Percentiles rank a stretch among this genome's conserved stretches.
These are phyloP conservation scores for Suillus placidus DNA, from an alignment of 768 basidiomycete genomes.

Conservation along the genomic window DNA sequence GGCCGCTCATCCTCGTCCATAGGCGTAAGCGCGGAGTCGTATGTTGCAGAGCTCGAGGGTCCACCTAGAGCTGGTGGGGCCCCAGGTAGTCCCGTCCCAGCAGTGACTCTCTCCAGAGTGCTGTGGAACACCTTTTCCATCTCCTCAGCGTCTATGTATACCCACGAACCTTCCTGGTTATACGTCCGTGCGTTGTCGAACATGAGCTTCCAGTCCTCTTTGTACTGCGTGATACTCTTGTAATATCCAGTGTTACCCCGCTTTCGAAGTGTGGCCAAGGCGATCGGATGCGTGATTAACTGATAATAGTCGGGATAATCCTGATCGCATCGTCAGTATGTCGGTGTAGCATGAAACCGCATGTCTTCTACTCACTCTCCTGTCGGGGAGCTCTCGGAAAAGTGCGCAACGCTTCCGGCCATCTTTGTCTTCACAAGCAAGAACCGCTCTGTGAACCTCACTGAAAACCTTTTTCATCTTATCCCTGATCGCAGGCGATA, in stretches of 20 bases:
- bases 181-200: conserved; percentile 92
- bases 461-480: conserved; percentile 84
- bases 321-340: conserved; percentile 41
- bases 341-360: conserved; percentile 1
- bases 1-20: conserved; percentile 82
- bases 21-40: conserved; percentile 71
- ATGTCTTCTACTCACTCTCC: conserved; percentile 49
- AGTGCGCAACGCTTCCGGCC: conserved; percentile 84
- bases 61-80: conserved; percentile 47
- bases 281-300: conserved; percentile 86
- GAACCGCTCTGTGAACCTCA: conserved; percentile 74
- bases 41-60: conserved; percentile 40
- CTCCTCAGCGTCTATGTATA: conserved; percentile 91
- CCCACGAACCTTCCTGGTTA: conserved; percentile 95
- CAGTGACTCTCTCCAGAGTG: conserved; percentile 64
- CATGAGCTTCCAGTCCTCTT: conserved; percentile 86
- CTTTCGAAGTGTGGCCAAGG: conserved; percentile 84
- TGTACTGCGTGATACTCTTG: conserved; percentile 72
- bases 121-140: conserved; percentile 89
- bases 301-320: conserved; percentile 93
- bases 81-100: conserved; percentile 75
- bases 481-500: conserved; percentile 61
- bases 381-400: conserved; percentile 86
- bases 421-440: conserved; percentile 68
- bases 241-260: conserved; percentile 66